Evolutionary conservation across 352 stramenopile genomes (phyloP).

Genomic region (Pythium brachiatum): DNA sequence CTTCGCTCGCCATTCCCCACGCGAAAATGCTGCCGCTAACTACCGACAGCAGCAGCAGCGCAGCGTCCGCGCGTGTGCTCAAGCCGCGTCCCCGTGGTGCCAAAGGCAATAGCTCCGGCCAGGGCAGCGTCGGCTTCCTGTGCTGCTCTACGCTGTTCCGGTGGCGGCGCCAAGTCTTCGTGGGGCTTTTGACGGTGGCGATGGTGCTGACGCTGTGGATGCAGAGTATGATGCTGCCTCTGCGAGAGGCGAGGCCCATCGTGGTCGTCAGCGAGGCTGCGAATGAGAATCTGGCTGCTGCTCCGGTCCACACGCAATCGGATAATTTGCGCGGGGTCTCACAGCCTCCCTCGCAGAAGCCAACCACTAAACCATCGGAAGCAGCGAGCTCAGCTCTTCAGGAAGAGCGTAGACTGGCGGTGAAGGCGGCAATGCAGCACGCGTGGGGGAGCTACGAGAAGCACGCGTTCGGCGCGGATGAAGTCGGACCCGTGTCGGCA

Average conservation of each 20-base stretch:
- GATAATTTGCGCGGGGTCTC: neutral
- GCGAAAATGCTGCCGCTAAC: conserved; percentile 1
- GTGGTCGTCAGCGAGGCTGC: too few species aligned
- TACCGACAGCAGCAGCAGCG: neutral
- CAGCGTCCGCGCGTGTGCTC: neutral
- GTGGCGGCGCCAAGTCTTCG: conserved; percentile 2
- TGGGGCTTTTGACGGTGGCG: neutral
- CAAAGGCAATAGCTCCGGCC: neutral
- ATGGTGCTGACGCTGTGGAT: conserved; percentile 45
- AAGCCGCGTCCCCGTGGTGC: neutral
- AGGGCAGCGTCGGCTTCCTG: conserved; percentile 4
- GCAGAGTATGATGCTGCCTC: conserved; percentile 47
- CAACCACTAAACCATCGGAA: too few species aligned
- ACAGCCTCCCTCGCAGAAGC: too few species aligned
- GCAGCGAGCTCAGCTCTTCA: conserved; percentile 21
- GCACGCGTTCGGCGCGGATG: conserved; percentile 94
- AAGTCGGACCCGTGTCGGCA: conserved; percentile 86
- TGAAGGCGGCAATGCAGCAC: conserved; percentile 71
- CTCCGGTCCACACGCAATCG: neutral
- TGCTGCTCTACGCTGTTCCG: conserved; percentile 6
- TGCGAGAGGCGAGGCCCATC: neutral
- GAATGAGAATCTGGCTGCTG: too few species aligned
- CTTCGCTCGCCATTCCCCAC: neutral
- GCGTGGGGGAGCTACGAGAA: conserved; percentile 90
- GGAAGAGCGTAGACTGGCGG: conserved; percentile 36